Evolutionary conservation across 2,329 filamentous ascomycete species (phyloP), one percentile per base, ranked within the genome.

Genomic region (Hymenoscyphus salicellus): DNA sequence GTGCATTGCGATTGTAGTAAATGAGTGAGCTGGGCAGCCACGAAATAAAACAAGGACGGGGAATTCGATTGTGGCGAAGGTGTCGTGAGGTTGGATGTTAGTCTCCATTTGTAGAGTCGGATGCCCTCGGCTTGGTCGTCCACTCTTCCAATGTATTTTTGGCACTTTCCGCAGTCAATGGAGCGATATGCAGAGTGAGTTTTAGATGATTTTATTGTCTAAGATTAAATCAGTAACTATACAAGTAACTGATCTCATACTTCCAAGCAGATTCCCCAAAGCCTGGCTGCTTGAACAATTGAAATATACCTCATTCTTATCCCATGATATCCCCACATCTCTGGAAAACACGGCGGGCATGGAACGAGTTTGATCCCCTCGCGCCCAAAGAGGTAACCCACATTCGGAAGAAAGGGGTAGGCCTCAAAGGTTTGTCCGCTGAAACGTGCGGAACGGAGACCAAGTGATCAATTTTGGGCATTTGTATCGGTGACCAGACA

Each of bases 401-500:
- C 76, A 71, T 69, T 72, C 67, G 59, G 38, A 68, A 71, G 72
- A 74, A 73, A 67, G 75, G 78, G 79, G 77, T 80, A 73, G 56
- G 75, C 74, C 71, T 68, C 66, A 63, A 66, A 65, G 68, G 67
- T 30, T 70, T 68, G 69, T 67, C 67, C 68, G 64, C 68, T 65
- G 66, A 72, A 70, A 61, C 58, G 28, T 61, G 71, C 73, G 73
- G 72, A 73, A 63, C 65, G 66, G 66, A 63, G 66, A 41, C 63
- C 63, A 69, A 68, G 63, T 66, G 63, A 60, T 85, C 79, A 65
- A 76, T 89, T 71, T 89, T 73, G 86, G 87, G 85, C 82, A 85
- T 78, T 84, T 86, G 86, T 89, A 89, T 89, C 87, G 86, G 82
- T 86, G 82, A 78, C 80, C 82, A 83, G 74, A 79, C 80, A 84